A percentile compares a stretch with the other conserved stretches of the same genome.
Evolutionary conservation across 352 stramenopile genomes (phyloP).

Genomic region (Pythium apleroticum): DNA sequence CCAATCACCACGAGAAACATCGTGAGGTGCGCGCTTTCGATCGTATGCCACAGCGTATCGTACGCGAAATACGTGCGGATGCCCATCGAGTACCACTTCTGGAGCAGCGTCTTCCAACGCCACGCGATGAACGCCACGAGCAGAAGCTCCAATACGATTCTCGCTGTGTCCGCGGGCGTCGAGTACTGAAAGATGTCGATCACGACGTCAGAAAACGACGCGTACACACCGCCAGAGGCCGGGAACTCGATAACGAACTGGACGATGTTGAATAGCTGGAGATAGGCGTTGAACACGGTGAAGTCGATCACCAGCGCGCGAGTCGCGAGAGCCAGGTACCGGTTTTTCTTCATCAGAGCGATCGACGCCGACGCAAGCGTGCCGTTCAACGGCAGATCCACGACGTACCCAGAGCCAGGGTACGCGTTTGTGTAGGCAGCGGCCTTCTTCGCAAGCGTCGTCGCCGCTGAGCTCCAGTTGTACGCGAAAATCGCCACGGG

Average conservation of each 20-base stretch:
- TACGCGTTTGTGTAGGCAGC: conserved; percentile 42
- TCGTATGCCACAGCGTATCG: conserved; percentile 37
- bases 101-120: conserved; percentile 40
- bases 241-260: conserved; percentile 66
- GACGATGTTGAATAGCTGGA: conserved; percentile 65
- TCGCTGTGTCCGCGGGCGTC: conserved; percentile 24
- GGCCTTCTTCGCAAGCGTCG: conserved; percentile 25
- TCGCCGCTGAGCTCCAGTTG: conserved; percentile 45
- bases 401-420: conserved; percentile 58
- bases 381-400: conserved; percentile 46
- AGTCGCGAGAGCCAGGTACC: conserved; percentile 62
- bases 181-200: conserved; percentile 60
- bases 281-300: conserved; percentile 63
- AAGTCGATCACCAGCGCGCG: conserved; percentile 63
- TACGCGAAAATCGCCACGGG: conserved; percentile 48
- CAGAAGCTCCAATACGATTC: conserved; percentile 52
- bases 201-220: conserved; percentile 44
- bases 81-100: conserved; percentile 31
- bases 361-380: conserved; percentile 31
- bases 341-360: conserved; percentile 34
- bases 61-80: conserved; percentile 32
- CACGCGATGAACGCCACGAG: conserved; percentile 48
- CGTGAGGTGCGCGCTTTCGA: conserved; percentile 41
- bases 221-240: conserved; percentile 50
- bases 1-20: conserved; percentile 52